Conservation (phyloP, 805 yeast genomes). For the Candida pseudofarinosa region DNA sequence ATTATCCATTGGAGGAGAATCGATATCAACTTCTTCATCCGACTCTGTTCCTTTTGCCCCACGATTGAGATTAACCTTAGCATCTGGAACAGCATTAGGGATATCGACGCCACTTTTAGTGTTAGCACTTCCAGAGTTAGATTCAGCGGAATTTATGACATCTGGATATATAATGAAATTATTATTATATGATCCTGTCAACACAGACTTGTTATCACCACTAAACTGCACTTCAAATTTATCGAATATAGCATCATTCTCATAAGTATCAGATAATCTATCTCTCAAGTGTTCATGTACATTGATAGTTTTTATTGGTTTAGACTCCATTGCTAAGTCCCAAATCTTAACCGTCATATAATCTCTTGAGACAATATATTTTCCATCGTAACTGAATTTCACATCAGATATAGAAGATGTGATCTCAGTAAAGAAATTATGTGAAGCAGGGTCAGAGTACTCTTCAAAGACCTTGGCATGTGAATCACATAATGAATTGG, state of each 20-base stretch:
- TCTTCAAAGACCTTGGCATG: conserved; percentile 89
- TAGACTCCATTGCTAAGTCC: conserved; percentile 96
- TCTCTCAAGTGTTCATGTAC: conserved; percentile 94
- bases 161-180: conserved; percentile 96
- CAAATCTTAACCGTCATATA: conserved; percentile 96
- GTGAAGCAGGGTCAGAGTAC: conserved; percentile 85
- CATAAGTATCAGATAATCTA: conserved; percentile 93
- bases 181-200: conserved; percentile 97
- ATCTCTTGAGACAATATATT: conserved; percentile 94
- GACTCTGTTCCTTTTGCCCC: conserved; percentile 9
- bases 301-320: conserved; percentile 89
- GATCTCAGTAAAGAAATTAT: conserved; percentile 95
- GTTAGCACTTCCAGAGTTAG: not conserved
- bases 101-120: not conserved
- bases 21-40: conserved; percentile 28
- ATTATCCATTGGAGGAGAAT: conserved; percentile 22
- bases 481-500: conserved; percentile 87
- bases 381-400: conserved; percentile 85
- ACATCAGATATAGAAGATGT: conserved; percentile 93
- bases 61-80: conserved; percentile 1
- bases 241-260: conserved; percentile 96
- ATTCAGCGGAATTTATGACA: conserved; percentile 41
- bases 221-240: conserved; percentile 94
- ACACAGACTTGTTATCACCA: conserved; percentile 86
- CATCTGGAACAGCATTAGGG: conserved; percentile 2